These are phyloP conservation scores for Gnaphalium uliginosum DNA, from an alignment of 129 eudicot species.

Conservation along the genomic window DNA sequence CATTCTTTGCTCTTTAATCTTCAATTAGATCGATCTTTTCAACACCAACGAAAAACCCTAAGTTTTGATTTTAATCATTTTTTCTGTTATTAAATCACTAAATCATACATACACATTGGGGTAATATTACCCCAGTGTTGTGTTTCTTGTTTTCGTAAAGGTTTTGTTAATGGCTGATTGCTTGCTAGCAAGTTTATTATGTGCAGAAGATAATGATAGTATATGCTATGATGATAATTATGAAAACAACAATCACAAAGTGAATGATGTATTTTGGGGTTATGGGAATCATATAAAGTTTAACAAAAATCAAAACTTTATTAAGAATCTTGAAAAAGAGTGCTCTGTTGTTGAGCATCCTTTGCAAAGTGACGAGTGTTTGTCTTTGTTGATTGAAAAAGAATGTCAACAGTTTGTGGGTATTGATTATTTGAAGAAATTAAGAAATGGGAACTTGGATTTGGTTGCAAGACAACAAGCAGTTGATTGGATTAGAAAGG, in stretches of 20 bases:
- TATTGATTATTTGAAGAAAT: slow-evolving; percentile 52
- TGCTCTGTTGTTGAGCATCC: slow-evolving; percentile 34
- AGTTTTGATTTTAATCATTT: neutral
- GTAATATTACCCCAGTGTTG: neutral
- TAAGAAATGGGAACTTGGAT: slow-evolving; percentile 63
- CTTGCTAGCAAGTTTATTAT: slow-evolving; percentile 46
- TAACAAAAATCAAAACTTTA: slow-evolving; percentile 34
- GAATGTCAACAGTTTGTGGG: slow-evolving; percentile 62
- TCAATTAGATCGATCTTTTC: slow-evolving; percentile 18
- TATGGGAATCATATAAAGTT: slow-evolving; percentile 8
- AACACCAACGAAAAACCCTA: neutral
- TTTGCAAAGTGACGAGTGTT: slow-evolving; percentile 51
- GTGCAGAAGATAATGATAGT: slow-evolving; percentile 55
- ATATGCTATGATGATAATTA: slow-evolving; percentile 41
- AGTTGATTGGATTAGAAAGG: slow-evolving; percentile 81
- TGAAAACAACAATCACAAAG: neutral
- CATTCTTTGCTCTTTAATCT: slow-evolving; percentile 34
- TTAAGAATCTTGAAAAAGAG: slow-evolving; percentile 34
- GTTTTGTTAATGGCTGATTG: slow-evolving; percentile 31
- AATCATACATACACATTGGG: slow-evolving; percentile 1
- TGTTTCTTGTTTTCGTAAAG: slow-evolving; percentile 9
- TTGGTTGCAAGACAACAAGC: slow-evolving; percentile 58
- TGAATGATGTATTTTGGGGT: slow-evolving; percentile 27
- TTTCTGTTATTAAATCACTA: slow-evolving; percentile 16
- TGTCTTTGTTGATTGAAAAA: slow-evolving; percentile 45